phyloP scores from a whole-genome alignment of 352 stramenopile genomes.

The Globisporangium cylindrosporum region DNA sequence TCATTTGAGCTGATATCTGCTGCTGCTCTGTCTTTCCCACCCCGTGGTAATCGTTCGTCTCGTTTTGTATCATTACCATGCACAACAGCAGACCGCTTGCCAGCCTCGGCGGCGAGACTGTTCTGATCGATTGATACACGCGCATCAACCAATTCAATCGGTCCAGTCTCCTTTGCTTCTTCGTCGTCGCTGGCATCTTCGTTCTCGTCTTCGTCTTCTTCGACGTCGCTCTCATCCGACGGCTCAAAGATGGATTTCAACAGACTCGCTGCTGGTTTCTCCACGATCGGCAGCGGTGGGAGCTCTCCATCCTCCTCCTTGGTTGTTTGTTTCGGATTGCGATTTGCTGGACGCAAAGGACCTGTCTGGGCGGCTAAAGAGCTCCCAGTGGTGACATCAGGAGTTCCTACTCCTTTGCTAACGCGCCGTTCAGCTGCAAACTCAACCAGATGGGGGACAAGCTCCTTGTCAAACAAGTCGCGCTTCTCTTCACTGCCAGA shows the following conservation, averaged over 20 bases:
- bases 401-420: not conserved
- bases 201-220: slow-evolving; percentile 40
- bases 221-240: slow-evolving; percentile 48
- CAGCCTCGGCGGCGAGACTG: slow-evolving; percentile 4
- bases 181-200: slow-evolving; percentile 19
- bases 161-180: slow-evolving; percentile 10
- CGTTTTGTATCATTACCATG: slow-evolving; percentile 10
- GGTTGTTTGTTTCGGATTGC: not conserved
- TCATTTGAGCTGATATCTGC: not conserved
- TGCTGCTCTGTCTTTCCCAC: slow-evolving; percentile 11
- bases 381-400: not conserved
- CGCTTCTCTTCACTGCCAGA: slow-evolving; percentile 23
- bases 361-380: not conserved
- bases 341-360: not conserved
- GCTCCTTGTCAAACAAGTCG: slow-evolving; percentile 68
- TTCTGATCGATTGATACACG: slow-evolving; percentile 6
- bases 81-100: not conserved
- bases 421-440: slow-evolving; percentile 41
- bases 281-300: slow-evolving; percentile 32
- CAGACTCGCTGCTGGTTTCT: slow-evolving; percentile 46
- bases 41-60: not conserved
- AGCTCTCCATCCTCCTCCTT: slow-evolving; percentile 25
- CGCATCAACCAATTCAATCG: not conserved
- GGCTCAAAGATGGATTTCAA: slow-evolving; percentile 84
- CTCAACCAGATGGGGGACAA: slow-evolving; percentile 69